Conservation (phyloP, 2,329 filamentous ascomycete genomes). For the Canariomyces notabilis region DNA sequence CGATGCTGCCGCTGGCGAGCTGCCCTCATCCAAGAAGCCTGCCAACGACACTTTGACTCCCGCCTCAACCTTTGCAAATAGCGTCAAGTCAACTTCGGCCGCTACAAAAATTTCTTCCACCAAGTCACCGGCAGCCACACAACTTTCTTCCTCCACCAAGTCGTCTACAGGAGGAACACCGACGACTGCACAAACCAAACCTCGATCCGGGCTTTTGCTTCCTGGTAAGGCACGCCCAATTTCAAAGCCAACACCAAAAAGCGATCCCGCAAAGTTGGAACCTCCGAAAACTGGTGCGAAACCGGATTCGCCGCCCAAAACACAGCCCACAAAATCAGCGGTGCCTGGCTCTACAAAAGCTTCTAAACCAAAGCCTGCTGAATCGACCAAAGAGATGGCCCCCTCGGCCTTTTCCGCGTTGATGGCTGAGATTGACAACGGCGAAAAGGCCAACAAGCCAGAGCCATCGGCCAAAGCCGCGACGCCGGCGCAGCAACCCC, state of each 20-base stretch:
- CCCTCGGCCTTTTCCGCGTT: slow-evolving; percentile 51
- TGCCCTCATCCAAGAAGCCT: slow-evolving; percentile 36
- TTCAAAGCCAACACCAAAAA: slow-evolving; percentile 38
- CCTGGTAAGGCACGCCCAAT: slow-evolving; percentile 45
- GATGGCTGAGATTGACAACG: slow-evolving; percentile 46
- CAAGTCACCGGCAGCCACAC: slow-evolving; percentile 20
- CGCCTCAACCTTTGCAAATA: slow-evolving; percentile 7
- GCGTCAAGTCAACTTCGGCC: slow-evolving; percentile 24
- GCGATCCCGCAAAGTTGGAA: slow-evolving; percentile 25
- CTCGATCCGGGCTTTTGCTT: slow-evolving; percentile 31
- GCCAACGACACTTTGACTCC: slow-evolving; percentile 22
- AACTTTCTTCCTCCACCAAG: slow-evolving; percentile 1
- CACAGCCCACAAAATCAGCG: slow-evolving; percentile 26
- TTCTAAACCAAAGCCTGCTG: slow-evolving; percentile 28
- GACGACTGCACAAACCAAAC: slow-evolving; percentile 26
- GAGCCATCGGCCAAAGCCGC: slow-evolving; percentile 35
- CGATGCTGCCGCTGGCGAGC: slow-evolving; percentile 29
- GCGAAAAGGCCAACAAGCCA: slow-evolving; percentile 44
- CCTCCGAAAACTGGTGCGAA: slow-evolving; percentile 28
- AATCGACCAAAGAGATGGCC: slow-evolving; percentile 22
- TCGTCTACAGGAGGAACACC: slow-evolving; percentile 3
- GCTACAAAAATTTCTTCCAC: slow-evolving; percentile 23
- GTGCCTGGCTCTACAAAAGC: slow-evolving; percentile 23
- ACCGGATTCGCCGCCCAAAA: slow-evolving; percentile 23
- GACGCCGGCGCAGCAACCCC: no score